These are phyloP conservation scores for Ascochyta fabae DNA, from an alignment of 2,329 filamentous ascomycete species.

Conservation along the genomic window DNA sequence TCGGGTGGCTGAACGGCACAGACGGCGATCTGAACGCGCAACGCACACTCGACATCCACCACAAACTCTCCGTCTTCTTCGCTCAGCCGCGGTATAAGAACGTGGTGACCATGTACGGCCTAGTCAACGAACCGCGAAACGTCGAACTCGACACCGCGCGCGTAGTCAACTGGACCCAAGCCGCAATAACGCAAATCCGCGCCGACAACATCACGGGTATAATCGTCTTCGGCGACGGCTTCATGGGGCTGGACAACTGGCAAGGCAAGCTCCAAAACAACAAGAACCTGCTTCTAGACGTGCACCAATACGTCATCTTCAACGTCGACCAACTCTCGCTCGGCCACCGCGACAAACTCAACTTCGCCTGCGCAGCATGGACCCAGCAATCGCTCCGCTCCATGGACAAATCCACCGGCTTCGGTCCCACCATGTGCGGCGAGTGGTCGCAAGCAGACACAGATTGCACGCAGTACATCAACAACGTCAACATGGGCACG, in stretches of 20 bases:
- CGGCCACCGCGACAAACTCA: slow-evolving; percentile 81
- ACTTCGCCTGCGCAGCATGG: slow-evolving; percentile 89
- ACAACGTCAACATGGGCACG: slow-evolving; percentile 86
- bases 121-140: slow-evolving; percentile 95
- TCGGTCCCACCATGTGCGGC: slow-evolving; percentile 91
- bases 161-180: slow-evolving; percentile 80
- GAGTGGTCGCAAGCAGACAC: slow-evolving; percentile 99
- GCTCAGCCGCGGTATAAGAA: slow-evolving; percentile 92
- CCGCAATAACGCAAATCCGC: slow-evolving; percentile 75
- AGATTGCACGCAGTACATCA: slow-evolving; percentile 86
- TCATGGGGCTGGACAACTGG: slow-evolving; percentile 91
- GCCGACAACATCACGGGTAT: slow-evolving; percentile 75
- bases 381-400: slow-evolving; percentile 75
- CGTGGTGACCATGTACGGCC: slow-evolving; percentile 88
- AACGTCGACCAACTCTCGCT: slow-evolving; percentile 85
- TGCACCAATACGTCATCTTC: slow-evolving; percentile 98
- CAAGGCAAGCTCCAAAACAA: slow-evolving; percentile 78
- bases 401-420: slow-evolving; percentile 77
- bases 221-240: slow-evolving; percentile 91
- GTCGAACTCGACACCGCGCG: slow-evolving; percentile 64
- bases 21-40: slow-evolving; percentile 79
- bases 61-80: slow-evolving; percentile 89
- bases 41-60: slow-evolving; percentile 84
- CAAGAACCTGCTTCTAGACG: slow-evolving; percentile 83
- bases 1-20: slow-evolving; percentile 91